These are phyloP conservation scores for Psilocybe cyanescens DNA, from an alignment of 768 basidiomycete genomes.

Conservation along the genomic window DNA sequence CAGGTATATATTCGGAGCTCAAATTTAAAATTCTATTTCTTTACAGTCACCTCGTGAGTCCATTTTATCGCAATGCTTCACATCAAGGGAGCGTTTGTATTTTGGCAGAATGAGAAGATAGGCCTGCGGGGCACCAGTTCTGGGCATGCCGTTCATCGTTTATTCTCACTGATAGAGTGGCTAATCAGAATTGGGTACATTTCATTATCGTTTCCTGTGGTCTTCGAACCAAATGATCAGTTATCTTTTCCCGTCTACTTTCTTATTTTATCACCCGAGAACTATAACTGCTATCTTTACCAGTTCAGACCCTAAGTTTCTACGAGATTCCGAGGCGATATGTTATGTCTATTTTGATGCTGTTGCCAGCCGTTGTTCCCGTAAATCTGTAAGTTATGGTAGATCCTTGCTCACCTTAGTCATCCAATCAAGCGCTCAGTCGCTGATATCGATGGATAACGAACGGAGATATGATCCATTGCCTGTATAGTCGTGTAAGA, in stretches of 20 bases:
- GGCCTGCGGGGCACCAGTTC: slow-evolving; percentile 43
- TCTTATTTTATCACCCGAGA: too few species aligned
- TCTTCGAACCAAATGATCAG: background rate
- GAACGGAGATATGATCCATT: background rate
- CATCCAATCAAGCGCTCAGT: too few species aligned
- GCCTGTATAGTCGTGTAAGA: background rate
- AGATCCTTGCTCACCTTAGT: too few species aligned
- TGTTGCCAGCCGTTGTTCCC: background rate
- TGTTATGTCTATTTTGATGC: background rate
- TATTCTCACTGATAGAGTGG: slow-evolving; percentile 52
- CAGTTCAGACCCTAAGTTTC: too few species aligned
- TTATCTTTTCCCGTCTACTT: too few species aligned
- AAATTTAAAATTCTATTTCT: slow-evolving; percentile 23
- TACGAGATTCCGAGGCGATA: too few species aligned
- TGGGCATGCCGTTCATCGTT: slow-evolving; percentile 74
- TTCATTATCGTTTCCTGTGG: background rate
- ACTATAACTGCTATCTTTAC: too few species aligned
- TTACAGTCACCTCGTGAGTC: slow-evolving; percentile 38
- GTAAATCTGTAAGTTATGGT: background rate
- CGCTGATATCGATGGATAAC: background rate
- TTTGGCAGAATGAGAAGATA: slow-evolving; percentile 51
- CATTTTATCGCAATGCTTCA: slow-evolving; percentile 21
- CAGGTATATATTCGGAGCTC: slow-evolving; percentile 22
- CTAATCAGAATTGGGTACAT: slow-evolving; percentile 78
- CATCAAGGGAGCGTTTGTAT: slow-evolving; percentile 22